A percentile compares a stretch with the other conserved stretches of the same genome.
Evolutionary conservation across 371 early-diverging fungal species (phyloP).

Genomic region (Rhizopus microsporus): DNA sequence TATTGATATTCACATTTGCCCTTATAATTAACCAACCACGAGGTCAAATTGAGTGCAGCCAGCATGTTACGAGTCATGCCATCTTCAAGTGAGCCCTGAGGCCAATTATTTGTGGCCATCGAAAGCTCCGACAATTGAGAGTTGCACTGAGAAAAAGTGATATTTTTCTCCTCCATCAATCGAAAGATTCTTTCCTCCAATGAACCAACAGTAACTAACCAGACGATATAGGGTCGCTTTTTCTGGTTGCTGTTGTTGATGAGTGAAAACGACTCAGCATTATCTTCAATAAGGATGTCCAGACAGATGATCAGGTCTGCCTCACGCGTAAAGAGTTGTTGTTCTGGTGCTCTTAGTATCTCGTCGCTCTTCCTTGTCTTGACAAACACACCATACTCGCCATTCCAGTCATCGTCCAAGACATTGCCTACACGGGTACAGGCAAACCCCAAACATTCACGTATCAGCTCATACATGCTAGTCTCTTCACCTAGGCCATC

Average conservation of each 20-base stretch:
- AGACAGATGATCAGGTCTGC: slow-evolving; percentile 15
- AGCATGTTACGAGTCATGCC: background rate
- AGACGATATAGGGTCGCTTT: slow-evolving; percentile 1
- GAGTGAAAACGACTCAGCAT: background rate
- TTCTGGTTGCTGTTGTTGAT: background rate
- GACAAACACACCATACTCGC: slow-evolving; percentile 21
- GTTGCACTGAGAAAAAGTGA: background rate
- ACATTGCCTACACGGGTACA: slow-evolving; percentile 17
- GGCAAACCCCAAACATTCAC: background rate
- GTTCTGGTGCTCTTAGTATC: background rate
- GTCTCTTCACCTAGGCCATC: slow-evolving; percentile 15
- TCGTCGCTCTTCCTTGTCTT: slow-evolving; percentile 4
- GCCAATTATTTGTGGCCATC: slow-evolving; percentile 1
- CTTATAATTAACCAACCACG: slow-evolving; percentile 7
- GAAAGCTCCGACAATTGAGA: background rate
- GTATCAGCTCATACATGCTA: background rate
- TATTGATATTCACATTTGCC: slow-evolving; percentile 10
- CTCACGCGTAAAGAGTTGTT: background rate
- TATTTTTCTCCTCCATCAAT: background rate
- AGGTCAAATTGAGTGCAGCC: slow-evolving; percentile 3
- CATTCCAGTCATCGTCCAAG: slow-evolving; percentile 4
- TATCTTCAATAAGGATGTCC: background rate
- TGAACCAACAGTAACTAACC: slow-evolving; percentile 17
- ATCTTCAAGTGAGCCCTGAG: background rate
- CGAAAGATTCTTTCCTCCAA: slow-evolving; percentile 11